These are phyloP conservation scores for Penicillium samsonianum DNA, from an alignment of 495 filamentous ascomycete species.

Conservation along the genomic window DNA sequence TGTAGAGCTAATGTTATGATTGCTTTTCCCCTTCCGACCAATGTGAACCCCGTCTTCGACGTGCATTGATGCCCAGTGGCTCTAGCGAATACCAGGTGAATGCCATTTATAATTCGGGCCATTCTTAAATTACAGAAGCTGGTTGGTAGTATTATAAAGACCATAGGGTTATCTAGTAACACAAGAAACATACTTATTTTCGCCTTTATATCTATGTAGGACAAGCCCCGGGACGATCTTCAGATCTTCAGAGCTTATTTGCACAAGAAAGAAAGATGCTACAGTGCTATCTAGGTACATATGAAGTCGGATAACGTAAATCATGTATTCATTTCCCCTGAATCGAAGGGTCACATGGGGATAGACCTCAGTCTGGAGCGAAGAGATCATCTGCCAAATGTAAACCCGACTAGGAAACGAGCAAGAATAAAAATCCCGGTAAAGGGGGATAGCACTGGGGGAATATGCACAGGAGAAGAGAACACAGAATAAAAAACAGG, in stretches of 20 bases:
- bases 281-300: not conserved
- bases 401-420: not conserved
- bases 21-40: conserved; percentile 2
- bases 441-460: conserved; percentile 21
- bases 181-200: not conserved
- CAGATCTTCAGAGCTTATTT: not conserved
- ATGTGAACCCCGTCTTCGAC: not conserved
- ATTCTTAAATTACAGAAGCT: not conserved
- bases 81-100: not conserved
- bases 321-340: not conserved
- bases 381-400: not conserved
- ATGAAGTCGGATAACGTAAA: not conserved
- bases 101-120: not conserved
- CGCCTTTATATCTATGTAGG: not conserved
- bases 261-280: not conserved
- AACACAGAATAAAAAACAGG: not conserved
- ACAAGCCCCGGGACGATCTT: not conserved
- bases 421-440: not conserved
- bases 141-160: not conserved
- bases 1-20: not conserved
- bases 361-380: not conserved
- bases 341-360: not conserved
- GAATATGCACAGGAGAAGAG: conserved; percentile 25
- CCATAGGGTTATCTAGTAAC: not conserved
- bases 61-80: conserved; percentile 4